These are phyloP conservation scores for Euclidium syriacum DNA, from an alignment of 345 rosid species.

Conservation along the genomic window DNA sequence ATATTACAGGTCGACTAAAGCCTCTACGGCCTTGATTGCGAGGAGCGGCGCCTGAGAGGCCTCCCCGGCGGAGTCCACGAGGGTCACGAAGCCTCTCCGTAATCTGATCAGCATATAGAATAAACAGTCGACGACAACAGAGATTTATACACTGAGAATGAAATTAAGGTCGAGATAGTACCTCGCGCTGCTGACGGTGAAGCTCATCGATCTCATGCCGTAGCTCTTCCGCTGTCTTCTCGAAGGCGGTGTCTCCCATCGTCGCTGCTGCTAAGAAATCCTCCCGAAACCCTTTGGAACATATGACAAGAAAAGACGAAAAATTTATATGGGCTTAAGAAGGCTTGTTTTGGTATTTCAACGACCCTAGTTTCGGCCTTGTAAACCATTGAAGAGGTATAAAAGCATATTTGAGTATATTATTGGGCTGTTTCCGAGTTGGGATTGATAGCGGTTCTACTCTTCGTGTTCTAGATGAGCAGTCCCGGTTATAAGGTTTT, in stretches of 20 bases:
- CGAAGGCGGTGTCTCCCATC: slow-evolving; percentile 39
- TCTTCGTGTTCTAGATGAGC: too few relatives aligned
- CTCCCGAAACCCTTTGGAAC: slow-evolving; percentile 17
- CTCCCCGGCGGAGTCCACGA: slow-evolving; percentile 91
- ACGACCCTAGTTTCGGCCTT: slow-evolving; percentile 4
- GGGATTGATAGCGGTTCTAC: too few relatives aligned
- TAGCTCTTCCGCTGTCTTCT: slow-evolving; percentile 76
- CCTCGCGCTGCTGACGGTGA: slow-evolving; percentile 92
- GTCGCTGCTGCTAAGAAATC: slow-evolving; percentile 34
- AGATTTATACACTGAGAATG: not conserved
- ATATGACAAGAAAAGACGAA: not conserved
- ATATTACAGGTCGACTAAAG: slow-evolving; percentile 54
- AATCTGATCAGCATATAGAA: slow-evolving; percentile 40
- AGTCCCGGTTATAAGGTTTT: too few relatives aligned
- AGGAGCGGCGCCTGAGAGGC: slow-evolving; percentile 42
- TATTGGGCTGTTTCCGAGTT: too few relatives aligned
- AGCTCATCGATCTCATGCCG: slow-evolving; percentile 84
- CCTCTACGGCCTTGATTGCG: slow-evolving; percentile 64
- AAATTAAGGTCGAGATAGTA: slow-evolving; percentile 11
- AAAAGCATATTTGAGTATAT: too few relatives aligned
- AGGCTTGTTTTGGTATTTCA: not conserved
- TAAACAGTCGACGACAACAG: not conserved
- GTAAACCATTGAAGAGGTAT: too few relatives aligned
- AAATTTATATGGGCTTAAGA: slow-evolving; percentile 17
- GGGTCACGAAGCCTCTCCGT: slow-evolving; percentile 93